Evolutionary conservation across 192 early-diverging fungal species (phyloP).

Genomic region (Endogone sp.): DNA sequence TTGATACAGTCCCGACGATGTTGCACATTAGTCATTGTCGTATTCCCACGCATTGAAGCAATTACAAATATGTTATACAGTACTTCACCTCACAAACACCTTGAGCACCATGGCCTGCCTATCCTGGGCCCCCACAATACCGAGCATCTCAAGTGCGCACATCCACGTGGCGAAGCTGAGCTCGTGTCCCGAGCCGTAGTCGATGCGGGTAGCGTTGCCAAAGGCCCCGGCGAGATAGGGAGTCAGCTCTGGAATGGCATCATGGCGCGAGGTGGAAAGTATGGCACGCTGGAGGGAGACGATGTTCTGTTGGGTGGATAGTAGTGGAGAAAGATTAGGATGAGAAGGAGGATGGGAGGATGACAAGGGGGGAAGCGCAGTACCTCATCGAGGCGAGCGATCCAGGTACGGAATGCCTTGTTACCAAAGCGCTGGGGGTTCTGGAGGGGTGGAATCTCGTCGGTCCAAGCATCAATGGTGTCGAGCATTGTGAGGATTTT

Average conservation of each 20-base stretch:
- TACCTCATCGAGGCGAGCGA: conserved; percentile 50
- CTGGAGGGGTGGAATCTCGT: conserved; percentile 70
- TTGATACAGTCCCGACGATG: too few relatives aligned
- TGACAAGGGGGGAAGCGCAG: not conserved
- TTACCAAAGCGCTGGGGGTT: conserved; percentile 87
- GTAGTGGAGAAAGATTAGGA: too few relatives aligned
- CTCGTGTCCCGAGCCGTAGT: conserved; percentile 98
- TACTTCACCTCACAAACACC: conserved; percentile 64
- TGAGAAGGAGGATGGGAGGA: not conserved
- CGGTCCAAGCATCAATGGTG: conserved; percentile 63
- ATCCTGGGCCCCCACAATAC: conserved; percentile 56
- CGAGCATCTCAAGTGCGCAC: conserved; percentile 70
- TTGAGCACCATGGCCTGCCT: conserved; percentile 65
- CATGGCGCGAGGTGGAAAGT: conserved; percentile 31
- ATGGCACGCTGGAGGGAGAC: conserved; percentile 23
- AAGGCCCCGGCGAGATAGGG: conserved; percentile 72
- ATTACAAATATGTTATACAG: too few relatives aligned
- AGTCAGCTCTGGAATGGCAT: conserved; percentile 63
- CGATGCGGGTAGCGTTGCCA: conserved; percentile 88
- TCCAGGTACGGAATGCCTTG: conserved; percentile 82
- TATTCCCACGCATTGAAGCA: too few relatives aligned
- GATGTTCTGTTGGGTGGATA: too few relatives aligned
- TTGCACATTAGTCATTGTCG: too few relatives aligned
- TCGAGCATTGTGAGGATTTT: conserved; percentile 61
- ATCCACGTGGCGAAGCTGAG: conserved; percentile 85